Conservation (phyloP, 139 green algal species). For the Haematococcus lacustris region DNA sequence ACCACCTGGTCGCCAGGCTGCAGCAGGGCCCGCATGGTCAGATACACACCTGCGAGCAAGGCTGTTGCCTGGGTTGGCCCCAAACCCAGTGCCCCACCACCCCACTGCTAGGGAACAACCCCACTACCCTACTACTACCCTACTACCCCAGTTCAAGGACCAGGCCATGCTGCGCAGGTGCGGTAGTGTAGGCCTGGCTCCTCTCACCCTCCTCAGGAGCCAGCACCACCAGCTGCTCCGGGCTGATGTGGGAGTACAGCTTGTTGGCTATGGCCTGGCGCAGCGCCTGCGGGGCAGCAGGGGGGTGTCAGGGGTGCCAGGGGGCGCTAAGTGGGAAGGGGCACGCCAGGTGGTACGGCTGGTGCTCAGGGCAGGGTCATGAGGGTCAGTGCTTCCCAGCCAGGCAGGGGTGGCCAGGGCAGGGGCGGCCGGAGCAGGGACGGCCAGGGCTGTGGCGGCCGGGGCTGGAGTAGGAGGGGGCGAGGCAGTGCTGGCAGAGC, state of each 20-base stretch:
- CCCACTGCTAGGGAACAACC: too few species aligned
- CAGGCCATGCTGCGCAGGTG: background rate
- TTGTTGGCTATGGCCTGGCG: slow-evolving; percentile 33
- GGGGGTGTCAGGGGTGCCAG: too few species aligned
- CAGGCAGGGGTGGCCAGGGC: background rate
- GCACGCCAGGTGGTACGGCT: background rate
- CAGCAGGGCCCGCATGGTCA: slow-evolving; percentile 63
- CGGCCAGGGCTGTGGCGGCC: background rate
- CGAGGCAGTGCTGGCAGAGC: background rate
- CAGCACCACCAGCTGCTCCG: slow-evolving; percentile 36
- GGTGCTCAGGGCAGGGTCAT: background rate
- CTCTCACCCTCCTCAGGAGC: slow-evolving; percentile 40
- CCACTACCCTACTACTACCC: too few species aligned
- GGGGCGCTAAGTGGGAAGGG: background rate
- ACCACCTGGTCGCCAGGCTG: slow-evolving; percentile 62
- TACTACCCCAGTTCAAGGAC: background rate
- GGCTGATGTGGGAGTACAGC: slow-evolving; percentile 26
- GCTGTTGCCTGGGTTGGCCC: background rate
- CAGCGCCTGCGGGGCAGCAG: slow-evolving; percentile 28
- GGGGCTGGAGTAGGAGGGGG: too few species aligned
- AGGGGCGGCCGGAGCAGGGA: background rate
- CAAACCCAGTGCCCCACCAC: too few species aligned
- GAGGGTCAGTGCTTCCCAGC: background rate
- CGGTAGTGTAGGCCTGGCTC: background rate
- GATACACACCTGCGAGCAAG: slow-evolving; percentile 36